Base-by-base conservation (phyloP, 306 rosid genomes). In the Trichosanthes cucumerina region DNA sequence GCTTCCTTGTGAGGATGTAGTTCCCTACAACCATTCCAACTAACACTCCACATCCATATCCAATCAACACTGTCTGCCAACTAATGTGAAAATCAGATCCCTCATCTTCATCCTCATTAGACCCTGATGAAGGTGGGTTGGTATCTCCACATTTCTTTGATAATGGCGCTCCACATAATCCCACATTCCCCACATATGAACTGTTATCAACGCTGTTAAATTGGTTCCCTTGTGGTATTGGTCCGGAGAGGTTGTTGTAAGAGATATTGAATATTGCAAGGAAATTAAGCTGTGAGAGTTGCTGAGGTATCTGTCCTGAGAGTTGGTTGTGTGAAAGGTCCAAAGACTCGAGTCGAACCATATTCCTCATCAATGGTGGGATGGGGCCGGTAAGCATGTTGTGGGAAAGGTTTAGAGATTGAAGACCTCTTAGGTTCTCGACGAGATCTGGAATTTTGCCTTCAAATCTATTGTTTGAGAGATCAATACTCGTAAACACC, bases 171-270 rank as follows among this genome's bases (percentile, higher is more conserved):
- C 79, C 69, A 75, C 86, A 79, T 34, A 83, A 46, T 57, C 80
- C 75, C 38, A 14, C 13, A 4, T 79, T 83, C 14, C 66, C 83
- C 16, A 16, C 66, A 38, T 18, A 83, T 2, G 83, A 81, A 19
- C 44, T 65, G 44, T 24, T 73, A 1, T 46, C 57, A 16, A 84
- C 79, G 5, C 62, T 78, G 15, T 59, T 53, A 28, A 84, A 75
- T 64, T 84, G 87, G 52, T 72, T 41, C 23, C 73, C 82, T 14
- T 34, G 58, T 24, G 86, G 82, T 19, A 79, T 79, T 9, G 34
- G 43, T 26, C 86, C 83, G 0, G 72, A 39, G 24, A 83, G 80
- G 8, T 33, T 13, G 68, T 79, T 83, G 68, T 83, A 56, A 6
- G 80, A 63, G 15, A 83, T 58, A 24, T 65, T n/a, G 14, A 79